phyloP scores from a whole-genome alignment of 345 rosid species.

The Gossypium mustelinum region DNA sequence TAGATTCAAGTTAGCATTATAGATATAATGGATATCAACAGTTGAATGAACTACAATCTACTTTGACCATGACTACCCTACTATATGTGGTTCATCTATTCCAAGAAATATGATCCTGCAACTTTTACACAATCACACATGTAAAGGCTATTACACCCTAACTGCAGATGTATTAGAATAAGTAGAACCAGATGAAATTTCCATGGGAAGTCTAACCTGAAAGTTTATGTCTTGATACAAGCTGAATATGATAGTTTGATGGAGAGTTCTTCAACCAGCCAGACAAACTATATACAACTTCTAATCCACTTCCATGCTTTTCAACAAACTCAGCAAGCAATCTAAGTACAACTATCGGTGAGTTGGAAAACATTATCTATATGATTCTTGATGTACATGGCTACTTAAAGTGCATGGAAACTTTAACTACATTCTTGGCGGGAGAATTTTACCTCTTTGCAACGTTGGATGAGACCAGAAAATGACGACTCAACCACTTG shows the following conservation, averaged over 20 bases:
- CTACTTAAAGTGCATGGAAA: not conserved
- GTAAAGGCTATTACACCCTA: not conserved
- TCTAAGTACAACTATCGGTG: constrained; percentile 33
- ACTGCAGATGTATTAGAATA: not conserved
- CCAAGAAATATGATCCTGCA: not conserved
- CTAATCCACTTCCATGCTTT: constrained; percentile 46
- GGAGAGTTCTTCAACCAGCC: constrained; percentile 78
- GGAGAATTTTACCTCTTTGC: constrained; percentile 56
- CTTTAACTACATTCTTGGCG: not conserved
- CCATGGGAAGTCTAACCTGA: constrained; percentile 47
- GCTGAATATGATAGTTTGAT: constrained; percentile 52
- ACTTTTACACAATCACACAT: not conserved
- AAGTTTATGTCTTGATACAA: constrained; percentile 65
- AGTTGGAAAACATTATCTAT: constrained; percentile 4
- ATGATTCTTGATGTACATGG: not conserved
- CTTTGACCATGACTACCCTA: not conserved
- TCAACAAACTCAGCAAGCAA: constrained; percentile 76
- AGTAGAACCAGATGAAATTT: not conserved
- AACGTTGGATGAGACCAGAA: constrained; percentile 60
- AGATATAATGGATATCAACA: not conserved
- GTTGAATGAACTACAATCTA: not conserved
- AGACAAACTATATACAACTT: constrained; percentile 68
- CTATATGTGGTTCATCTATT: not conserved
- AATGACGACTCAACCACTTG: constrained; percentile 94
- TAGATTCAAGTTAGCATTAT: too few relatives aligned